Conservation (phyloP, 371 early-diverging fungal species). For the Zychaea mexicana region DNA sequence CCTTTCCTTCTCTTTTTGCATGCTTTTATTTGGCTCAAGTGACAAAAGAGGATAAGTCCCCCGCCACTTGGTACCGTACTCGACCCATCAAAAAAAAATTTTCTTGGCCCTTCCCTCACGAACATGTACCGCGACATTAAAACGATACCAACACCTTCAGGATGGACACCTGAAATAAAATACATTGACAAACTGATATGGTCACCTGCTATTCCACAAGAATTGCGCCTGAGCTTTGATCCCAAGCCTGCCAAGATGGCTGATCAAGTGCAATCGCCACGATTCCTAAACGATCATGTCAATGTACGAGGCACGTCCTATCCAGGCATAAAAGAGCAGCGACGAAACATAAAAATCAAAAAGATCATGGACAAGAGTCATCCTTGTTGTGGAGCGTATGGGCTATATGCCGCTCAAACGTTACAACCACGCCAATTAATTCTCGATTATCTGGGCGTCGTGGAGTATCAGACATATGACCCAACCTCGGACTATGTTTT, state of each 20-base stretch:
- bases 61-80: too few species aligned
- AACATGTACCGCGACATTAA: conserved; percentile 31
- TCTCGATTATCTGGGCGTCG: conserved; percentile 51
- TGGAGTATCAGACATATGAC: conserved; percentile 45
- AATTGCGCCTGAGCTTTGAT: conserved; percentile 31
- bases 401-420: conserved; percentile 49
- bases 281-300: conserved; percentile 46
- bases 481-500: conserved; percentile 52
- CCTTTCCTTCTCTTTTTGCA: too few species aligned
- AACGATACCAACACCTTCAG: conserved; percentile 36
- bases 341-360: conserved; percentile 45
- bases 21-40: too few species aligned
- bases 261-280: conserved; percentile 18
- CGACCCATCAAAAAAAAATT: too few species aligned
- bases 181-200: conserved; percentile 50
- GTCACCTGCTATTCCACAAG: conserved; percentile 40
- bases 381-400: conserved; percentile 55
- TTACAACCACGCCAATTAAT: conserved; percentile 48
- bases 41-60: too few species aligned
- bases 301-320: conserved; percentile 37
- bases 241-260: conserved; percentile 20
- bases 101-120: too few species aligned
- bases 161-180: conserved; percentile 47
- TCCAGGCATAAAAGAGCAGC: conserved; percentile 38
- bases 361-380: conserved; percentile 43